Evolutionary conservation across 768 basidiomycete genomes (phyloP), one percentile per base, ranked within the genome.

Genomic region (Tremella mesenterica): DNA sequence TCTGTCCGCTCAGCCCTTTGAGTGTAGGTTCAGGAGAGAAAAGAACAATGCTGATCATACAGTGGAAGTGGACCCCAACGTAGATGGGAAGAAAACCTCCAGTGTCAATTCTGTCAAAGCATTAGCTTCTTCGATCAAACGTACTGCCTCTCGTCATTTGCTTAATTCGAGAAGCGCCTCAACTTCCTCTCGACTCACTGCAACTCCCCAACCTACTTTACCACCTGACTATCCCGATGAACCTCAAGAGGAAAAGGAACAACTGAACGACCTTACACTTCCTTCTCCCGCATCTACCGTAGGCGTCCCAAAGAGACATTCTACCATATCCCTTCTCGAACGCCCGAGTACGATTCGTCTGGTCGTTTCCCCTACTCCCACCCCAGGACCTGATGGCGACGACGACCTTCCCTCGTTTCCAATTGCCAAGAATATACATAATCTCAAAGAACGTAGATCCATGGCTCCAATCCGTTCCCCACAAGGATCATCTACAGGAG

Each of bases 231-330:
- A 13, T 2, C 25, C 36, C 10, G 28, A 21, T 13, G 36, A 48
- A 25, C 39, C 52, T 1, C 43, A 61, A 16, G 64, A 69, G 39
- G 51, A 57, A 28, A n/a, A n/a, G n/a, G n/a, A n/a, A n/a, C n/a
- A n/a, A n/a, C 46, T 60, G 8, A 46, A 44, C 13, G 55, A 58
- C 20, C 46, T 36, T 34, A 20, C 43, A 10, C 55, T 61, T 3
- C 67, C 67, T 18, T 69, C 67, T 14, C 67, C 67, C 8, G 67
- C 67, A 18, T 66, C 67, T 9, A 66, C 67, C 4, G 63, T 69
- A 31, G 65, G 67, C n/a, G 46, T 66, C 9, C 64, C 67, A n/a
- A 46, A 57, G 10, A 58, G 67, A 26, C 59, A 69, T 44, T 62
- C 62, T 16, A 43, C 31, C 21, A 51, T 66, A 21, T 58, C 58